Conservation (phyloP, 768 basidiomycete species). For the Plicaturopsis crispa region DNA sequence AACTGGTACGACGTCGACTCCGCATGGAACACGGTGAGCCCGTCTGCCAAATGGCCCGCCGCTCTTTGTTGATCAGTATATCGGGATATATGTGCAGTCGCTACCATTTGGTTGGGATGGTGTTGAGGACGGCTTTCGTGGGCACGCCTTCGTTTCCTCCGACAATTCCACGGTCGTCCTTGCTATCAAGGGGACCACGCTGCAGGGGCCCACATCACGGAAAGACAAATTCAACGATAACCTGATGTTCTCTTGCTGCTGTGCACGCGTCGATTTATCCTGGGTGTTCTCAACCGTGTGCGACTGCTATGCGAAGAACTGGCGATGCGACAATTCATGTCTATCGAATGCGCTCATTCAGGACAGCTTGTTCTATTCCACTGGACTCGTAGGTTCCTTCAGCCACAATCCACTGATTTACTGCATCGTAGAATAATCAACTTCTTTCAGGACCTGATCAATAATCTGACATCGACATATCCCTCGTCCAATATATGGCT, state of each 20-base stretch:
- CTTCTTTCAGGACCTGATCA: slow-evolving; percentile 39
- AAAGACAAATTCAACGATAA: slow-evolving; percentile 95
- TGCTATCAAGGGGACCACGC: slow-evolving; percentile 85
- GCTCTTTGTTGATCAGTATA: slow-evolving; percentile 2
- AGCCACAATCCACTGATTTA: slow-evolving; percentile 1
- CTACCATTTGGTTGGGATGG: slow-evolving; percentile 78
- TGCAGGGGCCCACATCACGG: slow-evolving; percentile 79
- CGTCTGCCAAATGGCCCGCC: slow-evolving; percentile 2
- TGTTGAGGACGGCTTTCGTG: slow-evolving; percentile 69
- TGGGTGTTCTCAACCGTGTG: slow-evolving; percentile 87
- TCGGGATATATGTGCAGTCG: slow-evolving; percentile 35
- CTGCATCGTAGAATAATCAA: neutral
- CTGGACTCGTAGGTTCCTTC: slow-evolving; percentile 61
- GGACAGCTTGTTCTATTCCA: slow-evolving; percentile 89
- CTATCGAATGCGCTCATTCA: slow-evolving; percentile 76
- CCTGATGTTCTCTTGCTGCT: slow-evolving; percentile 86
- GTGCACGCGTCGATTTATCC: slow-evolving; percentile 80
- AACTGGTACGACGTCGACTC: slow-evolving; percentile 81
- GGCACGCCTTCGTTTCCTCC: slow-evolving; percentile 77
- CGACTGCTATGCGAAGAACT: slow-evolving; percentile 68
- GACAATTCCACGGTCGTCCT: slow-evolving; percentile 81
- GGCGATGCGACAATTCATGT: slow-evolving; percentile 75
- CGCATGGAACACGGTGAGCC: slow-evolving; percentile 57
- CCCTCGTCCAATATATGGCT: slow-evolving; percentile 58
- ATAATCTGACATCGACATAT: slow-evolving; percentile 48